Percentiles rank a stretch among this genome's conserved stretches.
phyloP scores from a whole-genome alignment of 2,329 filamentous ascomycete genomes.

The Verticillium klebahnii region DNA sequence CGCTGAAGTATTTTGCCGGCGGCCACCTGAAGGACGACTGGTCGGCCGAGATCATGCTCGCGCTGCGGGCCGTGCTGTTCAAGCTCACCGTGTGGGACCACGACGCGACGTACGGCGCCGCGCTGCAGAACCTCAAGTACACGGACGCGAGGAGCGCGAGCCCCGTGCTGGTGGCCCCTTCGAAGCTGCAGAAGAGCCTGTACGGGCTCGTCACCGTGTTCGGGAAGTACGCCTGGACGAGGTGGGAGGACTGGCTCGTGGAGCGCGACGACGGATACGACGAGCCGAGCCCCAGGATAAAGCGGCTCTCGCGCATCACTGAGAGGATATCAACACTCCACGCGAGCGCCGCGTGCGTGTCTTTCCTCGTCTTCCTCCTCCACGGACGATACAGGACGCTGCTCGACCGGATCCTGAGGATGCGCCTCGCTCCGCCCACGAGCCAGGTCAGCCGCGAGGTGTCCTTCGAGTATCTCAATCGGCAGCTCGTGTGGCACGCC shows the following conservation, averaged over 20 bases:
- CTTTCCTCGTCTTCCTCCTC: conserved; percentile 85
- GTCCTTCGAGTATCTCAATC: conserved; percentile 95
- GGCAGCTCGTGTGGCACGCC: conserved; percentile 98
- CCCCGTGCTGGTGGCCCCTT: conserved; percentile 62
- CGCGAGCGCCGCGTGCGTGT: conserved; percentile 74
- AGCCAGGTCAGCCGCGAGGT: conserved; percentile 86
- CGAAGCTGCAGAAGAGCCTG: conserved; percentile 74
- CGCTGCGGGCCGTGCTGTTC: conserved; percentile 75
- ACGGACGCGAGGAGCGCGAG: conserved; percentile 71
- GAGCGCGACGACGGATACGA: conserved; percentile 73
- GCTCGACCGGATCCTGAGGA: conserved; percentile 75
- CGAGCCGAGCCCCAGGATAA: conserved; percentile 44
- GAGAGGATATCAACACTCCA: conserved; percentile 67
- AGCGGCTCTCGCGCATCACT: conserved; percentile 64
- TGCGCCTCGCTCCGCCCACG: conserved; percentile 80
- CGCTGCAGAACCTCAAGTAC: conserved; percentile 86
- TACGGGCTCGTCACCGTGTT: conserved; percentile 85
- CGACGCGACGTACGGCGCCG: conserved; percentile 89
- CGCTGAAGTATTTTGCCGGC: conserved; percentile 78
- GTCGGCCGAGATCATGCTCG: conserved; percentile 77
- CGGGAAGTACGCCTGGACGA: conserved; percentile 84
- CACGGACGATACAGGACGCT: conserved; percentile 90
- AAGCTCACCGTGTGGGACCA: conserved; percentile 97
- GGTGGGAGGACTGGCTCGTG: conserved; percentile 85
- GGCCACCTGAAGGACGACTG: conserved; percentile 77